These are phyloP conservation scores for Venturia aucupariae DNA, from an alignment of 2,329 filamentous ascomycete species.

Conservation along the genomic window DNA sequence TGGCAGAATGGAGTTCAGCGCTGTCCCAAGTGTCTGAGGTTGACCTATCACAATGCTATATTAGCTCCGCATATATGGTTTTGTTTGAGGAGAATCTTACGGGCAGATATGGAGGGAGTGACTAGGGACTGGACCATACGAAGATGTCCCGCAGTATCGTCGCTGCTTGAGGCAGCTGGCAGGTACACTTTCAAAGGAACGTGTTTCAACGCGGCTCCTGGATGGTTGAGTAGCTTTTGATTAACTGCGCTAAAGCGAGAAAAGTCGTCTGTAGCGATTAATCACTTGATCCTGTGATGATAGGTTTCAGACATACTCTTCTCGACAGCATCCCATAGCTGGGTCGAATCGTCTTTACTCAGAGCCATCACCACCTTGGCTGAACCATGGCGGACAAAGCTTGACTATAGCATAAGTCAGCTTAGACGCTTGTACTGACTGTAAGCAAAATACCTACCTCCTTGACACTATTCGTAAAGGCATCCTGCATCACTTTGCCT, in stretches of 20 bases:
- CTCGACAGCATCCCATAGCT: constrained; percentile 72
- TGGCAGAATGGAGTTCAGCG: constrained; percentile 66
- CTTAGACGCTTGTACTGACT: constrained; percentile 11
- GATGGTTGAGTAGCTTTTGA: constrained; percentile 63
- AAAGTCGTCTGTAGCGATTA: constrained; percentile 56
- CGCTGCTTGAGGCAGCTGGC: constrained; percentile 39
- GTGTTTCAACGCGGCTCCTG: constrained; percentile 63
- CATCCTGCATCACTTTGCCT: constrained; percentile 50
- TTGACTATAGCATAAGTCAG: constrained; percentile 44
- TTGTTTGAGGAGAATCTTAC: constrained; percentile 20
- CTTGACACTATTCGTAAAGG: constrained; percentile 62
- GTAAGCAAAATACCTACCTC: constrained; percentile 33
- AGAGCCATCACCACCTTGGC: constrained; percentile 85
- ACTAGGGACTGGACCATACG: constrained; percentile 63
- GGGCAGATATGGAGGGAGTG: constrained; percentile 37
- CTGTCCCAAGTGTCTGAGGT: constrained; percentile 63
- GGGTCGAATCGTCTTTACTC: constrained; percentile 72
- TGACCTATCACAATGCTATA: constrained; percentile 30
- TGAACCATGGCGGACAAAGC: constrained; percentile 79
- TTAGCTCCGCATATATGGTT: constrained; percentile 16
- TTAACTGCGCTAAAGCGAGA: constrained; percentile 64
- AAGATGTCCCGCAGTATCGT: constrained; percentile 29
- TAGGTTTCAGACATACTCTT: constrained; percentile 44
- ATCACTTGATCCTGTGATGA: not conserved
- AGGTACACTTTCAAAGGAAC: constrained; percentile 87